Evolutionary conservation across 2,329 filamentous ascomycete species (phyloP).

Genomic region (Malbranchea zuffiana): DNA sequence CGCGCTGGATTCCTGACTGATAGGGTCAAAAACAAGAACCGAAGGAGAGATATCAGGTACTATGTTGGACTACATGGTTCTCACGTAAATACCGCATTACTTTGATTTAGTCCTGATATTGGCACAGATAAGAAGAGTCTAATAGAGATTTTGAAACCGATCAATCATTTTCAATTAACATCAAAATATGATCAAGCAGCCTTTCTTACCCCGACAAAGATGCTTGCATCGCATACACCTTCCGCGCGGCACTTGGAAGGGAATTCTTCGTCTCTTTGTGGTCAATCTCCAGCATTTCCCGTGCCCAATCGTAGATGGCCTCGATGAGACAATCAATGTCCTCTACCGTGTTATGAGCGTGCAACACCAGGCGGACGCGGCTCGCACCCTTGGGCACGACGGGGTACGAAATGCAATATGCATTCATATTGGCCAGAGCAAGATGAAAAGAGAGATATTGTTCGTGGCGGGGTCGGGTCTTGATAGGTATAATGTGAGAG

Average conservation of each 20-base stretch:
- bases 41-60: no score
- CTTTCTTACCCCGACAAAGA: no score
- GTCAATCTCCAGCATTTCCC: slow-evolving; percentile 2
- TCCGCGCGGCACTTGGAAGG: slow-evolving; percentile 28
- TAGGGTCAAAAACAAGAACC: no score
- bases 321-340: slow-evolving; percentile 43
- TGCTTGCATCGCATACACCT: slow-evolving; percentile 39
- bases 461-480: slow-evolving; percentile 27
- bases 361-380: slow-evolving; percentile 54
- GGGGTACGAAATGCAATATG: slow-evolving; percentile 55
- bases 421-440: slow-evolving; percentile 39
- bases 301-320: not conserved
- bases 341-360: slow-evolving; percentile 51
- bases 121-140: no score
- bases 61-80: no score
- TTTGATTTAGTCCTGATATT: no score
- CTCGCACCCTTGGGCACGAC: slow-evolving; percentile 54
- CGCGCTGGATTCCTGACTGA: no score
- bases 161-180: no score
- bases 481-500: slow-evolving; percentile 31
- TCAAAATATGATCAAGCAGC: no score
- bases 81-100: no score
- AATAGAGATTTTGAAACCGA: no score
- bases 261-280: not conserved
- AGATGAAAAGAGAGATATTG: slow-evolving; percentile 23